Percentiles rank a stretch among this genome's conserved stretches.
Conservation (phyloP, 257 asterid species). For the Eucommia ulmoides region DNA sequence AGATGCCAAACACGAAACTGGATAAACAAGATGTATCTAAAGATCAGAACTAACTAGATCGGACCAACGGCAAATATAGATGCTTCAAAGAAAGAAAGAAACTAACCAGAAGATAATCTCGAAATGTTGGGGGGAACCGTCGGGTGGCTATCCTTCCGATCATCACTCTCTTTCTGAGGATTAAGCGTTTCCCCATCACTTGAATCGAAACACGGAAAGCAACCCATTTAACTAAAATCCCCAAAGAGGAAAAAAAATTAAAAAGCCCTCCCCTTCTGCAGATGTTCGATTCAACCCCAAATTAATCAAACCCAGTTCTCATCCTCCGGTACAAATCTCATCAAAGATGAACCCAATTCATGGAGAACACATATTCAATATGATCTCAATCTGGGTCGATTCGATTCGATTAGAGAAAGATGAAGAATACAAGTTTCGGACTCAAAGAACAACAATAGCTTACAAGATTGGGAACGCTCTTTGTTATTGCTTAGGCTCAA, state of each 20-base stretch:
- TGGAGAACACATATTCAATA: conserved; percentile 9
- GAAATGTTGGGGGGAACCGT: conserved; percentile 53
- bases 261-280: conserved; percentile 18
- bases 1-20: conserved; percentile 13
- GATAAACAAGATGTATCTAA: conserved; percentile 1
- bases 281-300: conserved; percentile 20
- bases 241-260: conserved; percentile 19
- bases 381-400: conserved; percentile 10
- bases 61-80: conserved; percentile 23
- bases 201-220: conserved; percentile 91
- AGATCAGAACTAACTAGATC: conserved; percentile 23
- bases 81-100: conserved; percentile 1
- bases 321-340: conserved; percentile 22
- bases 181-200: conserved; percentile 70
- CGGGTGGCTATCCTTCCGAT: conserved; percentile 47
- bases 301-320: conserved; percentile 24
- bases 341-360: conserved; percentile 12
- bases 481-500: no score
- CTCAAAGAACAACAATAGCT: not conserved
- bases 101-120: conserved; percentile 80
- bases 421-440: conserved; percentile 4
- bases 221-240: conserved; percentile 50
- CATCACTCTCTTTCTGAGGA: conserved; percentile 43
- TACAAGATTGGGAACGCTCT: no score
- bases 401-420: conserved; percentile 12